Evolutionary conservation across 306 rosid species (phyloP), one percentile per base, ranked within the genome.

Genomic region (Elaeagnus macrophylla): DNA sequence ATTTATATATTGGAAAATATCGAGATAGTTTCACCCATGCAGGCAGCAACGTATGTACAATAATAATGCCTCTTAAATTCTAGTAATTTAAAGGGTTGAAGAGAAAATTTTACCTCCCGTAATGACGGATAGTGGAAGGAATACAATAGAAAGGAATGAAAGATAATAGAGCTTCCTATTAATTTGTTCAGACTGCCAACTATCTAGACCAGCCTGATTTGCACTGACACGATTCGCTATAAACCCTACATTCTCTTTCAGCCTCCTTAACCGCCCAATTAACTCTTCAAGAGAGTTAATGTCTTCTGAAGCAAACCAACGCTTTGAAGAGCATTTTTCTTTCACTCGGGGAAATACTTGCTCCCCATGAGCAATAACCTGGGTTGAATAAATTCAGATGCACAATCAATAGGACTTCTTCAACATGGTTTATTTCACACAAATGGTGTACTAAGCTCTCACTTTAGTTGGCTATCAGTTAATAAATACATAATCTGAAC

Each of bases 181-280:
- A 66, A 91, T 87, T 75, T 91, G 95, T 70, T 87, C 99, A 0
- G 95, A 72, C 54, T 91, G 96, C 99, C 95, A 91, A 66, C 89
- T 91, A 68, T 87, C 99, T 50, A 91, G 87, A 70, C 96, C 80
- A 7, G 99, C 85, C 63, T 91, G 99, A 44, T 87, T 83, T 47
- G 96, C 95, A 0, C 84, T 87, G 59, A 87, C 86, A 14, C 96
- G 96, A 51, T 80, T 91, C 19, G 88, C 95, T 48, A 91, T 80
- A 54, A 91, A 91, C 17, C 99, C 99, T n/a, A 87, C 89, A 48
- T 91, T 91, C 55, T 91, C 96, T 69, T 82, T 91, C 48, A 91
- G 74, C 72, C 96, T 82, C 70, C 82, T 84, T 69, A 86, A 61
- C 55, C 89, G 81, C 48, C 95, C 95, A 6, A 82, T 84, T 55